Base-by-base conservation (phyloP, 306 rosid genomes). In the Quercus gilva region DNA sequence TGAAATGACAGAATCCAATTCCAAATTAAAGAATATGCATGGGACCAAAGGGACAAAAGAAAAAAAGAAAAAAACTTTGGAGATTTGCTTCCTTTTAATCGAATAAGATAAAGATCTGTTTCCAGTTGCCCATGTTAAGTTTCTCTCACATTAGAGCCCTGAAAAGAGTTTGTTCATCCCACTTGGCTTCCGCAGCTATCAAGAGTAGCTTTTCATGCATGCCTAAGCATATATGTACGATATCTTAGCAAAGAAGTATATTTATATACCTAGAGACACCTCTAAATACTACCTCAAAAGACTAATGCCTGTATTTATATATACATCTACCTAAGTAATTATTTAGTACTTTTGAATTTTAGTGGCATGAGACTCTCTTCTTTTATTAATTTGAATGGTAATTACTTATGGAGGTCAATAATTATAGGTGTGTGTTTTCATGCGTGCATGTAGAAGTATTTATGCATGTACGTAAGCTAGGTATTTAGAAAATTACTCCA, bases 401-500 rank as follows among this genome's bases (percentile, higher is more conserved):
- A 8, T 41, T 41, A 41, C 3, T 8, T 41, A 41, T 41, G 12
- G 45, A 41, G 45, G 12, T 41, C 45, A 41, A 41, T 2, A 41
- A 41, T 7, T 41, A 41, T 41, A 41, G 45, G 11, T 69, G 59
- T 41, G 52, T 26, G 56, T 29, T 49, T 79, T 73, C 82, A 79
- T 81, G 87, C 84, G 80, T 75, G 87, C 85, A 86, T 26, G 29
- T 17, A 29, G 43, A 64, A 64, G 43, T 45, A 65, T 15, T 29
- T 6, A 43, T 41, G 31, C 9, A 41, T 19, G 33, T 23, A 53
- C 9, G 52, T 15, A 55, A 35, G 74, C 49, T 55, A 19, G 25
- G 10, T 65, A 10, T 0, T 14, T 73, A 81, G 84, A 80, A 80
- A 28, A 90, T 91, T 91, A 96, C 99, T 96, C 99, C 49, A 96